phyloP scores from a whole-genome alignment of 805 yeast species.

The Yamadazyma laniorum region DNA sequence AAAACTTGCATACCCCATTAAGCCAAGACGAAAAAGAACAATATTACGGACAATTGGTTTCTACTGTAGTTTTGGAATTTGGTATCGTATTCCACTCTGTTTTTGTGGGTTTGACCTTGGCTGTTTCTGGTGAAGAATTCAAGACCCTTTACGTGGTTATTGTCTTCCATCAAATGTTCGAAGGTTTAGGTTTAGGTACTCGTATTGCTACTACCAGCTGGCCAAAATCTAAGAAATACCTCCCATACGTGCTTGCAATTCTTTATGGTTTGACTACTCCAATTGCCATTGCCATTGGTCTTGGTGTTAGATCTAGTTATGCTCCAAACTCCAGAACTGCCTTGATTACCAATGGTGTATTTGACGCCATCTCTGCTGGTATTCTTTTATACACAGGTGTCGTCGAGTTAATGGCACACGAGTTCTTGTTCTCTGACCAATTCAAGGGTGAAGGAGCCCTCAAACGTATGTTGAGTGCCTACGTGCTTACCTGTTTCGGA shows the following conservation, averaged over 20 bases:
- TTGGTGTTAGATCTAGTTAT: constrained; percentile 66
- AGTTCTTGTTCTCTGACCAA: constrained; percentile 60
- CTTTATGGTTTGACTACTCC: constrained; percentile 64
- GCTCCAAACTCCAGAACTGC: constrained; percentile 58
- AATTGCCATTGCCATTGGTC: constrained; percentile 72
- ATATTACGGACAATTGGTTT: constrained; percentile 54
- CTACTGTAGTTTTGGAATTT: constrained; percentile 58
- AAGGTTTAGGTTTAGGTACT: constrained; percentile 83
- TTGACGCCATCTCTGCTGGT: constrained; percentile 77
- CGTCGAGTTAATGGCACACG: constrained; percentile 79
- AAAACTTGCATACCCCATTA: constrained; percentile 35
- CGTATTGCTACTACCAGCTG: constrained; percentile 46
- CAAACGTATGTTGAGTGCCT: constrained; percentile 51
- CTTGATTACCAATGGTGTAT: constrained; percentile 65
- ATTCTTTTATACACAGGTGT: constrained; percentile 73
- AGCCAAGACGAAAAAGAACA: constrained; percentile 38
- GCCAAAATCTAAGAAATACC: constrained; percentile 37
- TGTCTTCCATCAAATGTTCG: constrained; percentile 77
- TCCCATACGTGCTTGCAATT: constrained; percentile 59
- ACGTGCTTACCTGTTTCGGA: constrained; percentile 55
- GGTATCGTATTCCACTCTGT: constrained; percentile 84
- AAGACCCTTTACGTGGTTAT: constrained; percentile 66
- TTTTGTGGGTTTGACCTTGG: constrained; percentile 74
- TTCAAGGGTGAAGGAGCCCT: constrained; percentile 61
- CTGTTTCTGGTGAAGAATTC: constrained; percentile 77